Conservation (phyloP, 2,329 filamentous ascomycete species). For the Xylaria multiplex region DNA sequence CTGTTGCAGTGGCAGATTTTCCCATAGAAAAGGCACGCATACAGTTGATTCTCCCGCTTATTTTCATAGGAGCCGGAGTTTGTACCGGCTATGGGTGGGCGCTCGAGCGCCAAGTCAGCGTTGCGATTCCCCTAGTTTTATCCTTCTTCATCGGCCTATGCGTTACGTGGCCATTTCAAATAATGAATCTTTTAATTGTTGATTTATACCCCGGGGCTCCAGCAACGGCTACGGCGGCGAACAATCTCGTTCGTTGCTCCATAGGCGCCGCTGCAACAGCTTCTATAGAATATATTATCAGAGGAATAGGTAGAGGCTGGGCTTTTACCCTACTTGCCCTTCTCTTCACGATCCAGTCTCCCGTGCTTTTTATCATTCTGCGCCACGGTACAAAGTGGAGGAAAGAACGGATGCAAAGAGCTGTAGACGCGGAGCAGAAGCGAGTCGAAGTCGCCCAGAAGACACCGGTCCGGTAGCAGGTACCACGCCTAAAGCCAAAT, state of each 20-base stretch:
- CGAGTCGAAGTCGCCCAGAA: slow-evolving; percentile 16
- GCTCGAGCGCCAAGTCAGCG: slow-evolving; percentile 59
- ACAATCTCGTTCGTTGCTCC: slow-evolving; percentile 71
- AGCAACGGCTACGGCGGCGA: slow-evolving; percentile 70
- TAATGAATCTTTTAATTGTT: slow-evolving; percentile 71
- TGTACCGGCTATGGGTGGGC: slow-evolving; percentile 69
- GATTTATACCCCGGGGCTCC: slow-evolving; percentile 70
- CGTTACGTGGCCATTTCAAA: slow-evolving; percentile 70
- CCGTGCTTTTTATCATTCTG: slow-evolving; percentile 60
- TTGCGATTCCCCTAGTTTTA: slow-evolving; percentile 66
- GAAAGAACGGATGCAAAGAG: slow-evolving; percentile 58
- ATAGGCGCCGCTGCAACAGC: slow-evolving; percentile 68
- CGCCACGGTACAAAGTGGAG: slow-evolving; percentile 62
- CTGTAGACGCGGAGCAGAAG: slow-evolving; percentile 48
- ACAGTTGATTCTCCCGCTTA: slow-evolving; percentile 63
- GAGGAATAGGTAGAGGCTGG: slow-evolving; percentile 68
- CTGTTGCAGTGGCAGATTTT: slow-evolving; percentile 54
- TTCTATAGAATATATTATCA: slow-evolving; percentile 68
- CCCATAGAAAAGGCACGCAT: slow-evolving; percentile 67
- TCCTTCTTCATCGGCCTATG: slow-evolving; percentile 67
- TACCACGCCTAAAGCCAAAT: background rate
- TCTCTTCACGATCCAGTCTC: slow-evolving; percentile 60
- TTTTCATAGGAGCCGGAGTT: slow-evolving; percentile 63
- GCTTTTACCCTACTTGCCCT: slow-evolving; percentile 68
- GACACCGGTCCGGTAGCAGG: background rate